A percentile compares a stretch with the other conserved stretches of the same genome.
phyloP scores from a whole-genome alignment of 2,329 filamentous ascomycete genomes.

The Aspergillus persii region DNA sequence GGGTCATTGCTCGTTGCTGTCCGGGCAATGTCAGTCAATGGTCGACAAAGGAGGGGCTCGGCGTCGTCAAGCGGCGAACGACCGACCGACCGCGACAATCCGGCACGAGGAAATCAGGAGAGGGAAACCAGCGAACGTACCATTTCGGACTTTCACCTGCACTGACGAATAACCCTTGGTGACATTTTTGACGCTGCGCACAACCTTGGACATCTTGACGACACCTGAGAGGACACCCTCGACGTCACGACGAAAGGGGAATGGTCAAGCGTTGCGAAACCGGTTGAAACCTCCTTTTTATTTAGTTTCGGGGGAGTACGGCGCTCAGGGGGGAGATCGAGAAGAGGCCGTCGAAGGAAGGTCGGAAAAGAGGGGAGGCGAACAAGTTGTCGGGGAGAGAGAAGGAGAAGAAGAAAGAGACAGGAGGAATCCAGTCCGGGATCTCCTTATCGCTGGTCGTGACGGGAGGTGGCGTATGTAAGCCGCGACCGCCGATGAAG shows the following conservation, averaged over 20 bases:
- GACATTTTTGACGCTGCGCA: conserved; percentile 97
- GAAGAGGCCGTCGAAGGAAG: conserved; percentile 9
- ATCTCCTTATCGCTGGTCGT: background rate
- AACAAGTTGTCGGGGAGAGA: background rate
- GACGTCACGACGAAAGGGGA: background rate
- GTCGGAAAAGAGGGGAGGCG: conserved; percentile 10
- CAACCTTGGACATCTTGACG: conserved; percentile 83
- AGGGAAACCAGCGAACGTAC: conserved; percentile 51
- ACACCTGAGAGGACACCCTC: conserved; percentile 9
- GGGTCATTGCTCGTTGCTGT: conserved; percentile 96
- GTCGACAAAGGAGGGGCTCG: background rate
- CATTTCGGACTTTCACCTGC: conserved; percentile 98
- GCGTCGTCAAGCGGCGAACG: conserved; percentile 1
- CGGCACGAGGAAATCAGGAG: background rate
- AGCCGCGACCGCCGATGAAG: background rate
- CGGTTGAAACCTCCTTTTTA: background rate
- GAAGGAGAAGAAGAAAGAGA: background rate
- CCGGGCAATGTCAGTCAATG: conserved; percentile 9
- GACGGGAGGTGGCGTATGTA: conserved; percentile 1
- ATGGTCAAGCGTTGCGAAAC: background rate
- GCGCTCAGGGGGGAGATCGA: conserved; percentile 2
- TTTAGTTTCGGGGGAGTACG: background rate
- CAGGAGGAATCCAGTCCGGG: background rate
- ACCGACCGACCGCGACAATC: background rate
- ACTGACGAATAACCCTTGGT: conserved; percentile 97